Evolutionary conservation across 805 yeast genomes (phyloP).

Genomic region (Kluyveromyces lactis): DNA sequence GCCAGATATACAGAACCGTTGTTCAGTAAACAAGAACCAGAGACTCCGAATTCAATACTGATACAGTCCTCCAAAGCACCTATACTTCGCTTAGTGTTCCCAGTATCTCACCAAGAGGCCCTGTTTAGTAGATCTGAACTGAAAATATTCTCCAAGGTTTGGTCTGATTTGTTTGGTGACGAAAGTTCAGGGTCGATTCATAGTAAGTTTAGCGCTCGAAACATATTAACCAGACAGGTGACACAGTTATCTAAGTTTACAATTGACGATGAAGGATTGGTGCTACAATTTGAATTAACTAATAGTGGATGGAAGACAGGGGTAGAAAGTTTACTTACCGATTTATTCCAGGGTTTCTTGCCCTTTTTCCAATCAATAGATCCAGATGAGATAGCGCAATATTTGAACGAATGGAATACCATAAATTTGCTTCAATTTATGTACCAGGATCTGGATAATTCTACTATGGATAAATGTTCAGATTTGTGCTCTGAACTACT

Average conservation of each 20-base stretch:
- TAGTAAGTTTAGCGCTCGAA: conserved; percentile 29
- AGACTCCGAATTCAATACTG: conserved; percentile 26
- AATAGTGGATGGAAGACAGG: conserved; percentile 34
- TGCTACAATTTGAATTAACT: conserved; percentile 44
- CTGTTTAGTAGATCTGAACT: conserved; percentile 18
- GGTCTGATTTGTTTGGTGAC: conserved; percentile 58
- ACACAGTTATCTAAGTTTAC: conserved; percentile 38
- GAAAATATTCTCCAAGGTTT: conserved; percentile 31
- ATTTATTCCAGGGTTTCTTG: conserved; percentile 25
- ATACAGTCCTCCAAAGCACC: conserved; percentile 33
- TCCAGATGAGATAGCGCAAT: conserved; percentile 28
- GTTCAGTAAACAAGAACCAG: conserved; percentile 19
- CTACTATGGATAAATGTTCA: conserved; percentile 44
- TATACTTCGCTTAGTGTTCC: conserved; percentile 40
- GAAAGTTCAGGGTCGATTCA: conserved; percentile 48
- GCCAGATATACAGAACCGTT: conserved; percentile 11
- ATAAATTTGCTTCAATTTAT: conserved; percentile 40
- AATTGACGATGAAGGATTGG: conserved; percentile 32
- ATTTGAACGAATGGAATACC: conserved; percentile 40
- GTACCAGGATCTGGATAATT: conserved; percentile 30
- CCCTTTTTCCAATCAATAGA: conserved; percentile 11
- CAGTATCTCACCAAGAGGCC: conserved; percentile 17
- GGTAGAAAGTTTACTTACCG: conserved; percentile 27
- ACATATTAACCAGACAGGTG: conserved; percentile 31
- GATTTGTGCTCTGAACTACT: conserved; percentile 34